Base-by-base conservation (phyloP, 495 filamentous ascomycete species). In the Saxophila tyrrhenica region DNA sequence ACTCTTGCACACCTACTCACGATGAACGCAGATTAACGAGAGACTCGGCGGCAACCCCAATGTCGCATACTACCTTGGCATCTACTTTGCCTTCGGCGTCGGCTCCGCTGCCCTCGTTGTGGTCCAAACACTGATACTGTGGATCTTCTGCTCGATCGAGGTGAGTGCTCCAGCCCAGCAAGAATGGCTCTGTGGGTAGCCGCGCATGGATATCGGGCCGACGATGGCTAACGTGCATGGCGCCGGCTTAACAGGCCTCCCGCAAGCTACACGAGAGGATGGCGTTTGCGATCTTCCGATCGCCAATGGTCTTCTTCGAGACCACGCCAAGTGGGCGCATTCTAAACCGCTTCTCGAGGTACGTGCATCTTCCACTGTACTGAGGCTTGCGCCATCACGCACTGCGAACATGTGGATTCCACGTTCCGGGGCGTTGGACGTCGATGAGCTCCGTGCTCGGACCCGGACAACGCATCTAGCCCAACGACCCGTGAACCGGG, bases 141-240 rank as follows among this genome's bases (percentile, higher is more conserved):
- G 91, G 91, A 95, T 99, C 58, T 96, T 96, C 72, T 99, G 94
- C 70, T 95, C 94, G 1, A 96, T 99, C 57, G 90, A 97, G 78
- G 84, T 85, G 73, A 55, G 81, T 67, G 50, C 50, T 17, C 20
- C 48, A 47, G 32, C 41, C 51, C 23, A 3, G 19, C 51, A 46
- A 53, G 53, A 20, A 39, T 45, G 35, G 41, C 32, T 52, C 22
- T 39, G 2, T 20, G 17, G 45, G 5, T 48, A 25, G 24, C 20
- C 45, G 45, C 23, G 19, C 20, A 48, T 23, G 41, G 16, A 3
- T 17, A 3, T 7, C 45, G 47, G 57, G 3, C 54, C 54, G 51
- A 25, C 11, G 15, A 25, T 17, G 17, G 52, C 57, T 60, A 41
- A 60, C 43, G 35, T 15, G 9, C 21, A 17, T 22, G 9, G 25